Base-by-base conservation (phyloP, 2,329 filamentous ascomycete genomes). In the Leptodontidium sp. region DNA sequence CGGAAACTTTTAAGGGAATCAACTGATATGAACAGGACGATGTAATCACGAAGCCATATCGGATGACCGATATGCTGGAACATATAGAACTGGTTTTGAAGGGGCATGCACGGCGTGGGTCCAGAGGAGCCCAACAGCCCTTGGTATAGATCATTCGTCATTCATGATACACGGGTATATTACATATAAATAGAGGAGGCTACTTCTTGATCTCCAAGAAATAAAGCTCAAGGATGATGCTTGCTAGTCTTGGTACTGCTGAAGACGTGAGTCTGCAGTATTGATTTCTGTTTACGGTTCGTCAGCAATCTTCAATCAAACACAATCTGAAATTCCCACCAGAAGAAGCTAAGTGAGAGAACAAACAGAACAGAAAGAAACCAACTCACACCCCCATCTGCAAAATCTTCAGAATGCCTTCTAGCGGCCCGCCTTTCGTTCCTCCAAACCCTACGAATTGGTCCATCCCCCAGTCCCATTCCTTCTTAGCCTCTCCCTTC, bases 1-100 rank as follows among this genome's bases (percentile, higher is more conserved):
- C 29, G 29, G 29, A 32, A 32, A 32, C 29, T 32, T 32, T 32
- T 6, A 32, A 32, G 29, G 29, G 29, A 32, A 32, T 32, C 29
- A 32, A 92, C 65, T 70, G 26, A 68, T 49, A 53, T n/a, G 40
- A 49, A 8, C 32, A 73, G 71, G 75, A 75, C 9, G 71, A 75
- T 35, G 74, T 76, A 14, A 74, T 70, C 24, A 73, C 73, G 4
- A 75, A 75, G 68, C 74, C 72, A 11, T 74, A 75, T 50, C 61
- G 71, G 2, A 72, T 75, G 35, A 67, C 69, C 38, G 72, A 74
- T 65, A 74, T 75, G 71, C 65, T 75, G 1, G 53, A 62, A 55
- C 70, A 75, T 43, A 75, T 75, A 61, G 68, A 71, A 40, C 64
- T 74, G 14, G 61, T 75, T 50, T 32, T 35, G 14, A 47, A 21